Conservation (phyloP, 495 filamentous ascomycete genomes). For the Aspergillus asperescens region DNA sequence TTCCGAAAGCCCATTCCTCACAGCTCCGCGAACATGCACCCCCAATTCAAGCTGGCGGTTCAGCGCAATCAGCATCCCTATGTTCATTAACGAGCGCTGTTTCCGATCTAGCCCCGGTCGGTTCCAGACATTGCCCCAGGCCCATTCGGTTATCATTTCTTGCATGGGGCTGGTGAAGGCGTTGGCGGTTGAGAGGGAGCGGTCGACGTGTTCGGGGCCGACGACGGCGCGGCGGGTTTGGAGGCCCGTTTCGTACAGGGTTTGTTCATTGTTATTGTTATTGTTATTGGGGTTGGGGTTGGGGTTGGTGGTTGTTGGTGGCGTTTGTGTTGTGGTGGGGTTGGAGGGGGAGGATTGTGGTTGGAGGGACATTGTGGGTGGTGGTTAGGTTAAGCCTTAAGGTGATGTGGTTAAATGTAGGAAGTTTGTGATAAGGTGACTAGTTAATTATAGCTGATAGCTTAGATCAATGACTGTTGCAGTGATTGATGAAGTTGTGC, state of each 20-base stretch:
- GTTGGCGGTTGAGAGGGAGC: conserved; percentile 34
- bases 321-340: background rate
- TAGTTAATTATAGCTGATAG: too few relatives aligned
- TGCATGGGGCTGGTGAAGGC: conserved; percentile 46
- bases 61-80: conserved; percentile 46
- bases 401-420: background rate
- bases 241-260: conserved; percentile 44
- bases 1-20: conserved; percentile 49
- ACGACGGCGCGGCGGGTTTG: conserved; percentile 46
- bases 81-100: conserved; percentile 48
- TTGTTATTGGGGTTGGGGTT: too few relatives aligned
- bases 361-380: background rate
- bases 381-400: background rate
- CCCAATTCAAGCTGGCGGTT: conserved; percentile 49
- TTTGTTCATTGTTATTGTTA: too few relatives aligned
- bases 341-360: background rate
- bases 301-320: background rate
- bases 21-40: conserved; percentile 49
- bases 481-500: too few relatives aligned
- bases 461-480: too few relatives aligned
- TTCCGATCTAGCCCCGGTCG: conserved; percentile 51
- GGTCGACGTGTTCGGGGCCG: conserved; percentile 49
- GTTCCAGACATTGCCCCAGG: conserved; percentile 52
- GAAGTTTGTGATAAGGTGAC: background rate
- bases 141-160: conserved; percentile 48